phyloP scores from a whole-genome alignment of 139 green algal genomes.

The Haematococcus sp. region DNA sequence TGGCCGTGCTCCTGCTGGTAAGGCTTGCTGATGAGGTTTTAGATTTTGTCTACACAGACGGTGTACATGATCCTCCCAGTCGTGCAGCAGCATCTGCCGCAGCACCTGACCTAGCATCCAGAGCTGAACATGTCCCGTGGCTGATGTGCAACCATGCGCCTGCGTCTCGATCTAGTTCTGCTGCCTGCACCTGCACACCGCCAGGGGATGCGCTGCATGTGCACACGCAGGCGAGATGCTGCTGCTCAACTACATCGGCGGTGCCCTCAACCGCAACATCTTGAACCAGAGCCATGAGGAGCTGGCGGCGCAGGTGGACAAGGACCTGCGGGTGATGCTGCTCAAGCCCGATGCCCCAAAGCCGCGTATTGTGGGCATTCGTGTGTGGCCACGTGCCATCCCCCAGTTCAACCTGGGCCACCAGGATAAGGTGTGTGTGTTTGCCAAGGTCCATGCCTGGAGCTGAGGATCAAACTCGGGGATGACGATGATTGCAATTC shows the following conservation, averaged over 20 bases:
- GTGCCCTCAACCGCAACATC: conserved; percentile 86
- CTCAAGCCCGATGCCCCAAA: conserved; percentile 80
- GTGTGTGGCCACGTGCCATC: conserved; percentile 94
- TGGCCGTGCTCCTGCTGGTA: conserved; percentile 45
- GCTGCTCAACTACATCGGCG: conserved; percentile 97
- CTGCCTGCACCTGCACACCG: conserved; percentile 8
- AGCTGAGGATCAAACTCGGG: not conserved
- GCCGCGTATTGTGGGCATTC: conserved; percentile 78
- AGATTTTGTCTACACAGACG: not conserved
- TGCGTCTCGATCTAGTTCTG: too few relatives aligned
- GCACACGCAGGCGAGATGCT: conserved; percentile 61
- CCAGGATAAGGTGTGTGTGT: conserved; percentile 41
- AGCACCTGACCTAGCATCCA: too few relatives aligned
- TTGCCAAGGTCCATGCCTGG: not conserved
- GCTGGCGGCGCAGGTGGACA: conserved; percentile 73
- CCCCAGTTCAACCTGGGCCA: conserved; percentile 98
- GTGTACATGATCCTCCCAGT: too few relatives aligned
- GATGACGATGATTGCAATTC: too few relatives aligned
- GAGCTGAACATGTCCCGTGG: too few relatives aligned
- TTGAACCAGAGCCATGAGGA: conserved; percentile 59
- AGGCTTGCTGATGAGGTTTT: not conserved
- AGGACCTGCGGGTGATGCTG: conserved; percentile 93
- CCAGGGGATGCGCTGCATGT: conserved; percentile 23
- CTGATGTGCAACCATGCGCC: too few relatives aligned
- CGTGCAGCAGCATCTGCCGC: too few relatives aligned